Evolutionary conservation across 495 filamentous ascomycete genomes (phyloP).

Genomic region (Tuber brumale): DNA sequence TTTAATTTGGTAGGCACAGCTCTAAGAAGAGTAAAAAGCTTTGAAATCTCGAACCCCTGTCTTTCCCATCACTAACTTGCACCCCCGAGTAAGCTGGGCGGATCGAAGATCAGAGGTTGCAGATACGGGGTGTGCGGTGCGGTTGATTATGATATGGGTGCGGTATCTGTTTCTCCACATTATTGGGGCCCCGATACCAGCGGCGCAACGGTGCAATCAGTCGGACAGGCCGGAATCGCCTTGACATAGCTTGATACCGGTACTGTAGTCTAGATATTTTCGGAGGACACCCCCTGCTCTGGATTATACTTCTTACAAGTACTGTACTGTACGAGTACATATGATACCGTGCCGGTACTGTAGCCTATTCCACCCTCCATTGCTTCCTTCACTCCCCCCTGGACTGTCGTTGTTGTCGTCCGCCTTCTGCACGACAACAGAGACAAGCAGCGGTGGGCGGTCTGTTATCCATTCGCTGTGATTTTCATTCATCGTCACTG

Average conservation of each 20-base stretch:
- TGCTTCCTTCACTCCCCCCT: background rate
- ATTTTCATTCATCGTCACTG: background rate
- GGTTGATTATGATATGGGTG: background rate
- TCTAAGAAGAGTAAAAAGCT: no score
- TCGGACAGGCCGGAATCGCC: background rate
- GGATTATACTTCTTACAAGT: background rate
- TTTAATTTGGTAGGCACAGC: no score
- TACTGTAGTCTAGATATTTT: background rate
- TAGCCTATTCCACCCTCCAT: background rate
- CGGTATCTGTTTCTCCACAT: background rate
- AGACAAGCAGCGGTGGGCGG: background rate
- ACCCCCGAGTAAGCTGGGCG: background rate
- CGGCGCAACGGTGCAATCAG: background rate
- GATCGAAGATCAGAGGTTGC: background rate
- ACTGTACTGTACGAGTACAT: background rate
- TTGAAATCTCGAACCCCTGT: no score
- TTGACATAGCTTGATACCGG: background rate
- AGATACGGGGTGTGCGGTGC: background rate
- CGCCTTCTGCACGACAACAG: background rate
- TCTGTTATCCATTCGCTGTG: background rate
- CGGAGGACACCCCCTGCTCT: background rate
- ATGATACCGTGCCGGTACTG: background rate
- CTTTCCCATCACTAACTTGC: no score
- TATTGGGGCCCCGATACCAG: background rate
- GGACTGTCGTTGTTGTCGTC: background rate